Percentiles rank a stretch among this genome's conserved stretches.
phyloP scores from a whole-genome alignment of 768 basidiomycete species.

The Pholiota molesta region DNA sequence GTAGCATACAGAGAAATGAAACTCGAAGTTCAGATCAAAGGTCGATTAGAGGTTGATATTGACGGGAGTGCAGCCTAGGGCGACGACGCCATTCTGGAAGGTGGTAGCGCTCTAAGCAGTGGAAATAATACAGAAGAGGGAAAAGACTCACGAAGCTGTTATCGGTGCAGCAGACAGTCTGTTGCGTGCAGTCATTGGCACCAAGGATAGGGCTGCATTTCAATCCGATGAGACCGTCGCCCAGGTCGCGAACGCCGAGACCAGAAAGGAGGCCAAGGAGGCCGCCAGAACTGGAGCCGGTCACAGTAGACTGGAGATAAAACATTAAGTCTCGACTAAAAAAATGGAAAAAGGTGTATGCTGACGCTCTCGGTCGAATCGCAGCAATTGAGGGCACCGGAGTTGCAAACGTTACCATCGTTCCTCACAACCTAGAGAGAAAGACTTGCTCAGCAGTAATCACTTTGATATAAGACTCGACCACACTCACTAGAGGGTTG shows the following conservation, averaged over 20 bases:
- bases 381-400: constrained; percentile 29
- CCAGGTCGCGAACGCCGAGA: not conserved
- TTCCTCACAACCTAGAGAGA: constrained; percentile 19
- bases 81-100: constrained; percentile 21
- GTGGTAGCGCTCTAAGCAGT: not conserved
- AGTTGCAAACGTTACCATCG: constrained; percentile 22
- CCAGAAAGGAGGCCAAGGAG: not conserved
- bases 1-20: not conserved
- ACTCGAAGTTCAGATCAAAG: not conserved
- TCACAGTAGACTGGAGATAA: too few species aligned
- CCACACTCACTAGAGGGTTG: constrained; percentile 25
- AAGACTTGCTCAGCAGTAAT: not conserved
- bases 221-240: constrained; percentile 10
- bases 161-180: constrained; percentile 35
- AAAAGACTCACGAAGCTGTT: constrained; percentile 24
- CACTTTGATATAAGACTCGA: not conserved
- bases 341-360: not conserved
- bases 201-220: constrained; percentile 21
- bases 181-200: constrained; percentile 24
- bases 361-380: constrained; percentile 17
- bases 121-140: not conserved
- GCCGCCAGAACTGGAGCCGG: too few species aligned
- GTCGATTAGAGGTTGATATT: constrained; percentile 1
- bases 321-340: not conserved
- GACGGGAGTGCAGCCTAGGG: constrained; percentile 27